Percentiles rank a stretch among this genome's conserved stretches.
Evolutionary conservation across 2,329 filamentous ascomycete species (phyloP).

Genomic region (Fusarium oligoseptatum): DNA sequence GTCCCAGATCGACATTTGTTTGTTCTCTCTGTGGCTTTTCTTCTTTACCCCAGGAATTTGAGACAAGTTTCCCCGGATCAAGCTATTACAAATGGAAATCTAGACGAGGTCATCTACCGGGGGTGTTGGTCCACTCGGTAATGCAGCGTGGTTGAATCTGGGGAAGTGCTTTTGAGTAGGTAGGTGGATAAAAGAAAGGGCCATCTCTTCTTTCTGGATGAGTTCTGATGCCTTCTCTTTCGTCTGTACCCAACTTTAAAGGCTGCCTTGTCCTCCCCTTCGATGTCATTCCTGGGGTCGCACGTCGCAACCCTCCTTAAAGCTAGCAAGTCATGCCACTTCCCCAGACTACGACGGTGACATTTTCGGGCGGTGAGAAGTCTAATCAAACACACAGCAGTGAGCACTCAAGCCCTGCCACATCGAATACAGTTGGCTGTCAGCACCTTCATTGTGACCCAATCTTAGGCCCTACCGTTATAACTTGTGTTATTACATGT

Average conservation of each 20-base stretch:
- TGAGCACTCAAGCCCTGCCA: background rate
- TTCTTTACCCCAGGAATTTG: background rate
- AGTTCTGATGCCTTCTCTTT: background rate
- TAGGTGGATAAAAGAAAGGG: background rate
- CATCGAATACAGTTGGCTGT: background rate
- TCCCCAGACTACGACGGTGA: background rate
- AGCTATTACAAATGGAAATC: slow-evolving; percentile 6
- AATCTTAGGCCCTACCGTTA: background rate
- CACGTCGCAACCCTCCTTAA: background rate
- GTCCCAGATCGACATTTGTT: slow-evolving; percentile 3
- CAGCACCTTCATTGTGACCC: background rate
- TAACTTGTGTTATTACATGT: background rate
- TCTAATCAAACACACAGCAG: background rate
- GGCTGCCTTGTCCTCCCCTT: background rate
- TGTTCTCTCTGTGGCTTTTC: background rate
- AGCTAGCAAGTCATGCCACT: background rate
- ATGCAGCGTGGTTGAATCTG: background rate
- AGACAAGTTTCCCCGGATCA: background rate
- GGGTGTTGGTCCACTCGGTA: background rate
- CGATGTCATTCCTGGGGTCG: background rate
- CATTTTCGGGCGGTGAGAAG: background rate
- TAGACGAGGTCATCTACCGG: background rate
- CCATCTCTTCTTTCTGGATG: background rate
- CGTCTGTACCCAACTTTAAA: background rate
- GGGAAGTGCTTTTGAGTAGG: too few species aligned